Base-by-base conservation (phyloP, 805 yeast species). In the Wickerhamiella lipophila region DNA sequence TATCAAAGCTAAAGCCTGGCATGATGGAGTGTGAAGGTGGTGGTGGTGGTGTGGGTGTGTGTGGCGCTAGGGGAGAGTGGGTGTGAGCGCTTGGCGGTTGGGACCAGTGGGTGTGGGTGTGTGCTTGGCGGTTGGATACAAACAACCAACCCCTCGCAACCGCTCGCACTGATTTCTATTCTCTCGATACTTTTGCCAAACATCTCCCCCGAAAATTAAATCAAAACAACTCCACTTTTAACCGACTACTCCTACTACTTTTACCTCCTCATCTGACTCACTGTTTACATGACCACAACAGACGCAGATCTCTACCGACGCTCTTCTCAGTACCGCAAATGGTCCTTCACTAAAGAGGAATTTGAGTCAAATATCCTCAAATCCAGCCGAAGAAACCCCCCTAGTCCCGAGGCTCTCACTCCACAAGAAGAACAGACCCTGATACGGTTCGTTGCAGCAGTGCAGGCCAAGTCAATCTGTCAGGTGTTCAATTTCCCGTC, bases 1-100 rank as follows among this genome's bases (percentile, higher is more conserved):
- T 88, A 59, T 89, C 97, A 65, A 92, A 89, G 58, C 86, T 80
- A 50, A 89, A 76, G 30, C 98, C 98, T 3, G 86, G 77, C 96
- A 88, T 87, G 26, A 23, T 8, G 26, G 26, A 6, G n/a, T n/a
- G n/a, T n/a, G n/a, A n/a, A n/a, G n/a, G n/a, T n/a, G n/a, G n/a
- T n/a, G n/a, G n/a, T n/a, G n/a, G n/a, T n/a, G n/a, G n/a, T n/a
- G n/a, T n/a, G n/a, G n/a, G n/a, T n/a, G n/a, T 23, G 26, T 23
- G 26, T 23, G 26, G 26, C 8, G 26, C 5, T 6, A 8, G 26
- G 26, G 26, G 26, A 23, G 26, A 8, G 26, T 23, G 26, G 26
- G 26, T 23, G 8, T 8, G 7, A 23, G 26, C n/a, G n/a, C n/a
- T n/a, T n/a, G n/a, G n/a, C n/a, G n/a, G n/a, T n/a, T n/a, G n/a